phyloP scores from a whole-genome alignment of 371 early-diverging fungal species.

The Mucor piriformis region DNA sequence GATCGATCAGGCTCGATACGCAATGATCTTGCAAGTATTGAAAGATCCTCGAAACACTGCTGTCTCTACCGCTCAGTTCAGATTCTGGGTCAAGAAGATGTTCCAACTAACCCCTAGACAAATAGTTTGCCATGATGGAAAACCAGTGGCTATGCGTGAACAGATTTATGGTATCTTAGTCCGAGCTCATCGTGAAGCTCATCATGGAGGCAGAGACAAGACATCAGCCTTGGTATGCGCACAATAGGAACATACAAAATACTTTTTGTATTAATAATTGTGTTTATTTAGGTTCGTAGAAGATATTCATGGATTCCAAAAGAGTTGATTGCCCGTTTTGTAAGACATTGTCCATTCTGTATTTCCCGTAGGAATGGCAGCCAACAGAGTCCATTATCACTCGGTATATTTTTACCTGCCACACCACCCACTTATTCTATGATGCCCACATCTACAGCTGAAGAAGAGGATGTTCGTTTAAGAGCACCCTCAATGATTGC shows the following conservation, averaged over 20 bases:
- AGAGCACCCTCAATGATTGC: slow-evolving; percentile 21
- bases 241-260: neutral
- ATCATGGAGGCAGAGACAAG: slow-evolving; percentile 67
- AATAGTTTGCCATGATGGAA: slow-evolving; percentile 57
- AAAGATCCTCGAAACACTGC: slow-evolving; percentile 64
- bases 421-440: slow-evolving; percentile 34
- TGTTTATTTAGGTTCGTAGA: neutral
- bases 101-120: slow-evolving; percentile 53
- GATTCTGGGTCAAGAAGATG: slow-evolving; percentile 74
- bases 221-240: slow-evolving; percentile 63
- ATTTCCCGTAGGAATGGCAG: slow-evolving; percentile 50
- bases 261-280: neutral
- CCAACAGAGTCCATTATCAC: slow-evolving; percentile 33
- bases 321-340: slow-evolving; percentile 55
- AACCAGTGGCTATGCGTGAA: slow-evolving; percentile 63
- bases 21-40: slow-evolving; percentile 56
- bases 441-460: slow-evolving; percentile 6
- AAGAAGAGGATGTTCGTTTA: slow-evolving; percentile 11
- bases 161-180: slow-evolving; percentile 62
- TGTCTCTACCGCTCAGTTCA: slow-evolving; percentile 64
- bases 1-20: slow-evolving; percentile 56
- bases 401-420: slow-evolving; percentile 32
- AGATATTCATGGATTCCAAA: slow-evolving; percentile 58
- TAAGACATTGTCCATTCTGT: slow-evolving; percentile 54
- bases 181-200: slow-evolving; percentile 60